phyloP scores from a whole-genome alignment of 805 yeast species.

The Sugiyamaella boreocaroliniensis region DNA sequence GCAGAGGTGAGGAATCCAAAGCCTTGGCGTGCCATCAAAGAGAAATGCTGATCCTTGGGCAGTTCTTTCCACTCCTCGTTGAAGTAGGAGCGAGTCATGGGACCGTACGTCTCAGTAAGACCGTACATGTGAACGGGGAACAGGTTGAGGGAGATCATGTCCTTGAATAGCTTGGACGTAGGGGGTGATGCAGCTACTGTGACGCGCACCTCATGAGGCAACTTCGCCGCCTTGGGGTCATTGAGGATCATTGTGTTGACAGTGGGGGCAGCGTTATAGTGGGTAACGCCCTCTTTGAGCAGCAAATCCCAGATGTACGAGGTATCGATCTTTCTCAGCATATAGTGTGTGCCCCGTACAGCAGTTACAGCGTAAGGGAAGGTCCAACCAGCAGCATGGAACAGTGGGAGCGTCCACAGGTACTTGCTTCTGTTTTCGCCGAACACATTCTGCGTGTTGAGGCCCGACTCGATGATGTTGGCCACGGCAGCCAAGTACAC shows the following conservation, averaged over 20 bases:
- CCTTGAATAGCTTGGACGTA: slow-evolving; percentile 28
- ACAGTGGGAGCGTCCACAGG: slow-evolving; percentile 35
- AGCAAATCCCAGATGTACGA: slow-evolving; percentile 30
- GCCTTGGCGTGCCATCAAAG: slow-evolving; percentile 31
- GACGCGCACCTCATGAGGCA: slow-evolving; percentile 26
- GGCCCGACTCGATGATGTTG: slow-evolving; percentile 28
- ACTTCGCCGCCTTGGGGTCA: slow-evolving; percentile 25
- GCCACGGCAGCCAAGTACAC: slow-evolving; percentile 29
- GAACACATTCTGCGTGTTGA: slow-evolving; percentile 25
- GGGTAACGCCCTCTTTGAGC: slow-evolving; percentile 26
- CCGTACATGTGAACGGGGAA: slow-evolving; percentile 33
- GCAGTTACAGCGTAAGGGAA: slow-evolving; percentile 34
- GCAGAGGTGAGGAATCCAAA: slow-evolving; percentile 27
- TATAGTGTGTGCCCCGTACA: slow-evolving; percentile 32
- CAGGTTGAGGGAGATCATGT: slow-evolving; percentile 28
- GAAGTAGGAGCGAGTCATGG: slow-evolving; percentile 29
- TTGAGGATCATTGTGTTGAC: slow-evolving; percentile 31
- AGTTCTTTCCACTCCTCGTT: slow-evolving; percentile 27
- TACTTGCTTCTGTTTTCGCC: slow-evolving; percentile 27
- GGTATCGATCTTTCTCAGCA: slow-evolving; percentile 30
- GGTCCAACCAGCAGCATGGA: slow-evolving; percentile 36
- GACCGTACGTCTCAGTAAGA: slow-evolving; percentile 34
- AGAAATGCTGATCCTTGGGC: slow-evolving; percentile 23
- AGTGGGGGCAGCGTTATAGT: slow-evolving; percentile 34
- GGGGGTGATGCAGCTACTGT: slow-evolving; percentile 36